Evolutionary conservation across 1,139 yeast genomes (phyloP), one percentile per base, ranked within the genome.

Genomic region (Protomyces pachydermus): DNA sequence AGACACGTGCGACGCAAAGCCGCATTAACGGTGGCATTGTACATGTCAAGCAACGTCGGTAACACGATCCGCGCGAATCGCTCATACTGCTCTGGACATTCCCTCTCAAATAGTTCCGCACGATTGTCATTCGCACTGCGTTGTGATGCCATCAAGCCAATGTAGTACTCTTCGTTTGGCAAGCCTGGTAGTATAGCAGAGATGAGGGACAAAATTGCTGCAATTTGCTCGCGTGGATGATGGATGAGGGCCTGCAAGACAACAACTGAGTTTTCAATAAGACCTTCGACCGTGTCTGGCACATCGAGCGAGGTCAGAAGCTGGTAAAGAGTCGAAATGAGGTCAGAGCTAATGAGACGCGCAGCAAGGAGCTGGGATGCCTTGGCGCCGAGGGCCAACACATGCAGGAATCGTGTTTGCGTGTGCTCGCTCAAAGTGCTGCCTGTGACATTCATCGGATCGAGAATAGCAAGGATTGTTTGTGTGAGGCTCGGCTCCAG

Each of bases 221-320:
- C 71, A 38, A 87, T 74, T 45, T 88, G 73, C 28, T 85, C 88
- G 69, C 85, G 86, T 0, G 95, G 91, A 3, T 85, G 83, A 62
- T 86, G 84, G 84, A 90, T 87, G 52, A 91, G 75, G 0, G 89
- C 83, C 70, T 88, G 95, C 52, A 86, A 80, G 1, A 86, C 78
- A 0, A 82, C 72, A 2, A 72, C 71, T 28, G 74, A 76, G 52
- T 71, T 72, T 46, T 67, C 71, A 18, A 45, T 16, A 14, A 53
- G 37, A 18, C 34, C 67, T 10, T 25, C 39, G 8, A 66, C 63
- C 32, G 72, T 74, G 45, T 69, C 68, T 46, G 71, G 70, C 1
- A 75, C 73, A 3, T 72, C 60, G 56, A 71, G 72, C 16, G 74
- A 74, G 5, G 77, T 75, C 34, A 76, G 68, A 23, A 74, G 66